phyloP scores from a whole-genome alignment of 2,329 filamentous ascomycete genomes.

The Penicillium sp. region DNA sequence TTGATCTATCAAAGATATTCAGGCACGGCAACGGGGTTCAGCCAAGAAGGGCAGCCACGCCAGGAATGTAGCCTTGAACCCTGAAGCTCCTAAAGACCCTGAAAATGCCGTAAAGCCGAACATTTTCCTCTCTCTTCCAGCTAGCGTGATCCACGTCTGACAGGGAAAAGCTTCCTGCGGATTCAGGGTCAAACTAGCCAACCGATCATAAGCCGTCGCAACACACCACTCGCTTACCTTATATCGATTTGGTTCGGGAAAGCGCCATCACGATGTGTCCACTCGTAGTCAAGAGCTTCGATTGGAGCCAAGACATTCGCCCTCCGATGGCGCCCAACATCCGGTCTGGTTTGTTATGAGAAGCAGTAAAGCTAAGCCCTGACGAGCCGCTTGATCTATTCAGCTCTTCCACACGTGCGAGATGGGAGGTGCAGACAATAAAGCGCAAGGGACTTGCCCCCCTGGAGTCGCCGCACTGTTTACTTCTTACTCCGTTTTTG shows the following conservation, averaged over 20 bases:
- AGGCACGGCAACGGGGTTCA: neutral
- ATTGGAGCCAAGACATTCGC: conserved; percentile 4
- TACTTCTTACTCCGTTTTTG: neutral
- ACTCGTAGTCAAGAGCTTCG: conserved; percentile 16
- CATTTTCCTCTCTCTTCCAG: neutral
- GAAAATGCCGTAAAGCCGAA: neutral
- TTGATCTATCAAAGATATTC: neutral
- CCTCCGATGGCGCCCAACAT: conserved; percentile 4
- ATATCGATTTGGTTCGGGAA: conserved; percentile 11
- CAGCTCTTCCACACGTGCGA: neutral
- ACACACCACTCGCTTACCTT: conserved; percentile 21
- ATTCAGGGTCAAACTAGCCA: neutral
- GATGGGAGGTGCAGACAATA: neutral
- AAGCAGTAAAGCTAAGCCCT: conserved; percentile 6
- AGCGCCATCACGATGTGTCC: conserved; percentile 13
- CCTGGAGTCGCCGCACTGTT: neutral
- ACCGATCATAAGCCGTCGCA: neutral
- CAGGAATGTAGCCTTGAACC: neutral
- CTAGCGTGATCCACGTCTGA: neutral
- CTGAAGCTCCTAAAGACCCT: neutral
- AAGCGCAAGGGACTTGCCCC: conserved; percentile 4
- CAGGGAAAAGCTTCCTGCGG: neutral
- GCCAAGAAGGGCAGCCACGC: neutral
- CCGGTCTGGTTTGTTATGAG: neutral
- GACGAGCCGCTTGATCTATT: neutral